Evolutionary conservation across 805 yeast genomes (phyloP), one percentile per base, ranked within the genome.

Genomic region (Kazachstania taianensis): DNA sequence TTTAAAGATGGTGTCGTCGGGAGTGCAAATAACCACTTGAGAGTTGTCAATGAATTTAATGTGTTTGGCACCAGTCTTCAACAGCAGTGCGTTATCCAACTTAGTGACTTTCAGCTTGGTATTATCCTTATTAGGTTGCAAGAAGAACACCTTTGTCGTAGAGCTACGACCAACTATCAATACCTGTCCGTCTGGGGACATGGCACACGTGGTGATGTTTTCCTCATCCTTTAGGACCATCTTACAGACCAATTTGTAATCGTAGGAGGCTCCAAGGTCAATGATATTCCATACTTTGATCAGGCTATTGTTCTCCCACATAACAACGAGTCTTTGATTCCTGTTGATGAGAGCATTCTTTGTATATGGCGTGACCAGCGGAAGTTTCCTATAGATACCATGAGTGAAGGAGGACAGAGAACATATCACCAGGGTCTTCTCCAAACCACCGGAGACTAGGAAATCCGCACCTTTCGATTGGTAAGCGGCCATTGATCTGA

Each of bases 401-500:
- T 75, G 81, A 5, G 67, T 59, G 55, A 92, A 89, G 38, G 76
- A 69, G 20, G 68, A 67, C 19, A 78, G 60, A 1, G 92, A 73
- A 50, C 75, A 81, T 12, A 76, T 57, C 9, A 72, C 73, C 34
- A 84, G 60, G 15, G 75, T 66, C 52, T 79, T 71, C 51, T 83
- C 94, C 15, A 80, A 83, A 48, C 94, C 94, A 32, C 92, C 94
- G 45, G 87, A 78, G 2, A 81, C 75, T 36, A 89, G 64, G 40
- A 80, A 68, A 49, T 76, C 77, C 34, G 75, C 66, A 30, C 76
- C 77, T 48, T 72, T 77, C 26, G 89, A 65, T 55, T 82, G 87
- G 48, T 67, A 81, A 4, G 78, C 63, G 1, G 78, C 61, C 70
- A 87, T 72, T 1, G 92, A 65, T 52, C 96, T 75, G 26, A 87